Conservation (phyloP, 176 grass and related monocot species). For the Lolium perenne region DNA sequence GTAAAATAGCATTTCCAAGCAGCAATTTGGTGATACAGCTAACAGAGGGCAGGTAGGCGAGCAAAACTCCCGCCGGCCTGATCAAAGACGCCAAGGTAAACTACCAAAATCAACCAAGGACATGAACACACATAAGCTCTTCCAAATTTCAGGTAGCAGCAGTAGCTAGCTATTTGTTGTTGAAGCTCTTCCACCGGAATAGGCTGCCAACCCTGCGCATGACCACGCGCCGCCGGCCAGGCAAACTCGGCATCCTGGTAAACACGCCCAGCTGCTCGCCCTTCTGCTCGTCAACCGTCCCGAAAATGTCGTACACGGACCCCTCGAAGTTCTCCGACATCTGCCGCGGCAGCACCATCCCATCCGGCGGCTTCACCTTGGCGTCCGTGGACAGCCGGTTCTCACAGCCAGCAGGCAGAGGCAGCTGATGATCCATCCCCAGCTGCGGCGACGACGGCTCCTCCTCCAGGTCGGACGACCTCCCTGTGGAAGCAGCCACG, state of each 20-base stretch:
- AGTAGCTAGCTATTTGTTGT: conserved; percentile 51
- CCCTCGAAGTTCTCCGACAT: conserved; percentile 61
- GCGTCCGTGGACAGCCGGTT: conserved; percentile 55
- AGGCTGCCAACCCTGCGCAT: conserved; percentile 68
- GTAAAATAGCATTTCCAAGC: neutral
- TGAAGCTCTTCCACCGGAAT: conserved; percentile 80
- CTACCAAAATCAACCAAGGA: neutral
- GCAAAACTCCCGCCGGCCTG: neutral
- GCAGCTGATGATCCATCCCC: neutral
- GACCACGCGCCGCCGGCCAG: conserved; percentile 39
- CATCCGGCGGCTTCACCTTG: conserved; percentile 43
- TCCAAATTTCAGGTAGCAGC: neutral
- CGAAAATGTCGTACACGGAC: conserved; percentile 65
- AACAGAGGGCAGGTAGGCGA: neutral
- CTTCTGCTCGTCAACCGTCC: conserved; percentile 53
- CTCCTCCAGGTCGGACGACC: conserved; percentile 44
- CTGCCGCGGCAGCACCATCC: conserved; percentile 48
- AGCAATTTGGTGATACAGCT: neutral
- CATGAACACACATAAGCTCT: neutral
- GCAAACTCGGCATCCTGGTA: conserved; percentile 49
- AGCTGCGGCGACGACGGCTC: conserved; percentile 41
- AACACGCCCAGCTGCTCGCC: conserved; percentile 34
- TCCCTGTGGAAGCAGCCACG: neutral
- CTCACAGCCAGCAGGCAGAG: conserved; percentile 14
- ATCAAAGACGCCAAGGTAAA: neutral